phyloP scores from a whole-genome alignment of 2,329 filamentous ascomycete species.

The Cladosporium phlei region DNA sequence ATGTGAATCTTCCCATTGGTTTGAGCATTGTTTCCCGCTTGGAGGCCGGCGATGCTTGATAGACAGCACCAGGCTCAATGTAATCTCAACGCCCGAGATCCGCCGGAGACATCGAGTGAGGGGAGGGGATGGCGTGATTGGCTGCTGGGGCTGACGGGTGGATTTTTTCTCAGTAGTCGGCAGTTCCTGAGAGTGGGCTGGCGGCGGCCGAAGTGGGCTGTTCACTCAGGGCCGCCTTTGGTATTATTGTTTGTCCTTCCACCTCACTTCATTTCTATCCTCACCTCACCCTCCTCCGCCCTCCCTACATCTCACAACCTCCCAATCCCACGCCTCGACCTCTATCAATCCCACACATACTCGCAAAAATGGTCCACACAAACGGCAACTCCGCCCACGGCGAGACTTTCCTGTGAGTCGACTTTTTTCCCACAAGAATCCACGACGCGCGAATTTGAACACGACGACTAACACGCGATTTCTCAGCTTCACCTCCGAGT shows the following conservation, averaged over 20 bases:
- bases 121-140: background rate
- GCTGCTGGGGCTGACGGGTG: background rate
- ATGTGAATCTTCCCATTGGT: too few relatives aligned
- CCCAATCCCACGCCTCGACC: conserved; percentile 11
- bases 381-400: conserved; percentile 20
- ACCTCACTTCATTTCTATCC: conserved; percentile 7
- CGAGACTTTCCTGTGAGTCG: conserved; percentile 24
- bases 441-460: background rate
- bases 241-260: too few relatives aligned
- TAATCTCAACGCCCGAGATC: conserved; percentile 7
- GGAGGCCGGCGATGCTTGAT: too few relatives aligned
- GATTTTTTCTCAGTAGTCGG: conserved; percentile 8
- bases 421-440: background rate
- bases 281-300: conserved; percentile 1
- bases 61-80: too few relatives aligned
- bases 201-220: background rate
- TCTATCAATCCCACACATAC: conserved; percentile 7
- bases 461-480: conserved; percentile 4
- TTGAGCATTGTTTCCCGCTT: too few relatives aligned
- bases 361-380: conserved; percentile 18
- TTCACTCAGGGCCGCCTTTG: too few relatives aligned
- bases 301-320: background rate
- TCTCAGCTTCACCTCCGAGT: conserved; percentile 17
- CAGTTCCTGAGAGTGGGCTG: conserved; percentile 8
- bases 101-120: background rate